These are phyloP conservation scores for Carex kokanica DNA, from an alignment of 176 grass and related monocot genomes.

Conservation along the genomic window DNA sequence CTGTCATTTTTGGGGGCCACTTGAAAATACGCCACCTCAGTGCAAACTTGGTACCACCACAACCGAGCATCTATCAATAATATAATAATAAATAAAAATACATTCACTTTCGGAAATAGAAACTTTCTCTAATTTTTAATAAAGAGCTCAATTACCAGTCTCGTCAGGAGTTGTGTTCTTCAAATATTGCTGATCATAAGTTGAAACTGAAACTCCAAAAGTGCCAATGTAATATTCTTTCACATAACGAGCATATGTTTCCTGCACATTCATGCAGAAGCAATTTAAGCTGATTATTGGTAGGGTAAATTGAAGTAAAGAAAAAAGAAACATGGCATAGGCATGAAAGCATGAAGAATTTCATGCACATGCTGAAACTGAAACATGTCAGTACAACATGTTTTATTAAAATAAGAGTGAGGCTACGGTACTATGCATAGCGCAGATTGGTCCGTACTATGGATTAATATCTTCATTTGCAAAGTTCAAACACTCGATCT, in stretches of 20 bases:
- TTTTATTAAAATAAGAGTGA: conserved; percentile 4
- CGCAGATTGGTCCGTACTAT: too few relatives aligned
- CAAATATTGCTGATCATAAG: conserved; percentile 76
- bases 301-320: not conserved
- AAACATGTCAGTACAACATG: not conserved
- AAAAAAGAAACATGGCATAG: not conserved
- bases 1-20: conserved; percentile 79
- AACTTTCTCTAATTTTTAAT: conserved; percentile 16
- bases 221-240: conserved; percentile 61
- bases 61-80: conserved; percentile 59
- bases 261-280: conserved; percentile 36
- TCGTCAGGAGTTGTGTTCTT: conserved; percentile 70
- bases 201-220: conserved; percentile 46
- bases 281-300: not conserved
- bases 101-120: conserved; percentile 12
- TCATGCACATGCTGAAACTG: not conserved
- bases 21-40: conserved; percentile 96
- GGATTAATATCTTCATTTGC: too few relatives aligned
- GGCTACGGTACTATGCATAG: too few relatives aligned
- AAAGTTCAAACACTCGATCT: too few relatives aligned
- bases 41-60: conserved; percentile 99
- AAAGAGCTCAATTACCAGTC: conserved; percentile 43
- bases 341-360: not conserved
- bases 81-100: conserved; percentile 20
- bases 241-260: conserved; percentile 66